phyloP scores from a whole-genome alignment of 176 grass and related monocot genomes.

The Bolboschoenus planiculmis region DNA sequence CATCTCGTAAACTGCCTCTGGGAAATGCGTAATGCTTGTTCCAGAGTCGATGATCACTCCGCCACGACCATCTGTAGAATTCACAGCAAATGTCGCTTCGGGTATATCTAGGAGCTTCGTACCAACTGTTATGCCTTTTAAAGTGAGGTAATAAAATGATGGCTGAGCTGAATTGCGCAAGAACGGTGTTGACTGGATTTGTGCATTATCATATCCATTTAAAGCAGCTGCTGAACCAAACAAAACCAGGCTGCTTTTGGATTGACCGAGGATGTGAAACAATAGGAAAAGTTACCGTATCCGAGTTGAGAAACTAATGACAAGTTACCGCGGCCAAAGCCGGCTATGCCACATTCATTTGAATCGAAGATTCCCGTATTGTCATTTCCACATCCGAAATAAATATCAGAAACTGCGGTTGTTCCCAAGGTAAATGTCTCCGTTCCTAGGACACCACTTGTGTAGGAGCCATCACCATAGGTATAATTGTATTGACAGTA shows the following conservation, averaged over 20 bases:
- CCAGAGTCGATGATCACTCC: conserved; percentile 65
- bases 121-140: conserved; percentile 48
- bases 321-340: conserved; percentile 39
- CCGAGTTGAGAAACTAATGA: conserved; percentile 53
- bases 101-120: conserved; percentile 23
- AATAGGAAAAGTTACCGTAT: conserved; percentile 40
- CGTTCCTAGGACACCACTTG: conserved; percentile 14
- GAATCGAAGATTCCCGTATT: background rate
- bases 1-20: background rate
- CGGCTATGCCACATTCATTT: conserved; percentile 45
- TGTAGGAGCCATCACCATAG: conserved; percentile 31
- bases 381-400: conserved; percentile 36
- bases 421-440: conserved; percentile 43
- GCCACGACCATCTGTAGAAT: conserved; percentile 17
- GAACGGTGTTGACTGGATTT: conserved; percentile 32
- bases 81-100: conserved; percentile 20
- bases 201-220: background rate
- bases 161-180: background rate
- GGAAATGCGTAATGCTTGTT: conserved; percentile 24
- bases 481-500: conserved; percentile 18
- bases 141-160: conserved; percentile 30
- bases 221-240: conserved; percentile 35
- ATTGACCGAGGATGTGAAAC: conserved; percentile 33
- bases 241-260: conserved; percentile 36
- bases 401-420: background rate